Base-by-base conservation (phyloP, 768 basidiomycete genomes). In the Lactarius indigo region DNA sequence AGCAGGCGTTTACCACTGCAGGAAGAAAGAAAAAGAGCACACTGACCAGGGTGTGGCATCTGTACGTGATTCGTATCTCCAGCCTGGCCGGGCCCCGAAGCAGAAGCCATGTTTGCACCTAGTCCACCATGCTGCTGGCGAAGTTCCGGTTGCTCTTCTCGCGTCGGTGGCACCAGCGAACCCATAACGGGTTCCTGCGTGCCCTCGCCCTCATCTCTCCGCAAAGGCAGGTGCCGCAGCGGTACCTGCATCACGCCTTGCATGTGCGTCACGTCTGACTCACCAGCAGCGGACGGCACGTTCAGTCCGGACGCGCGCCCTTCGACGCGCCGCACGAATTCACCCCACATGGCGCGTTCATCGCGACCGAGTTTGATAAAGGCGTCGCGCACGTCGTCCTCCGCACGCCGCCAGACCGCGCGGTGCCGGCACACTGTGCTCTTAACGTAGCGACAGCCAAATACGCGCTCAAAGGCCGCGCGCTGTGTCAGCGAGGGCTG, bases 391-490 rank as follows among this genome's bases (percentile, higher is more conserved):
- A 87, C 70, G 8, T 72, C 74, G 55, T 75, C 74, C 35, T 80
- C 81, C 2, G 88, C 87, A 68, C 84, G 82, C 64, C 84, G 79
- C 83, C 88, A 89, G 52, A 88, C 83, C 0, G 84, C 85, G n/a
- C 87, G 81, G 70, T 89, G 88, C 15, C 88, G 82, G 73, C 88
- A 88, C 18, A 90, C 85, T 0, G 88, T 90, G 72, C 85, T 86
- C 76, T 90, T 90, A 39, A 90, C 87, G 72, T 90, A 90, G 35
- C 87, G 80, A 69, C 83, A 85, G 39, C 86, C 85, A 74, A 90
- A 90, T 44, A 89, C 84, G 52, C 85, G 84, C 73, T 89, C 86
- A 64, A 90, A 90, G 7, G 88, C 87, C 1, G 78, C 77, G n/a
- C 83, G 84, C 70, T 89, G 88, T 3, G 86, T 89, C 71, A 85